Percentiles rank a stretch among this genome's conserved stretches.
These are phyloP conservation scores for Cystobasidium onofrii DNA, from an alignment of 768 basidiomycete species.

Conservation along the genomic window DNA sequence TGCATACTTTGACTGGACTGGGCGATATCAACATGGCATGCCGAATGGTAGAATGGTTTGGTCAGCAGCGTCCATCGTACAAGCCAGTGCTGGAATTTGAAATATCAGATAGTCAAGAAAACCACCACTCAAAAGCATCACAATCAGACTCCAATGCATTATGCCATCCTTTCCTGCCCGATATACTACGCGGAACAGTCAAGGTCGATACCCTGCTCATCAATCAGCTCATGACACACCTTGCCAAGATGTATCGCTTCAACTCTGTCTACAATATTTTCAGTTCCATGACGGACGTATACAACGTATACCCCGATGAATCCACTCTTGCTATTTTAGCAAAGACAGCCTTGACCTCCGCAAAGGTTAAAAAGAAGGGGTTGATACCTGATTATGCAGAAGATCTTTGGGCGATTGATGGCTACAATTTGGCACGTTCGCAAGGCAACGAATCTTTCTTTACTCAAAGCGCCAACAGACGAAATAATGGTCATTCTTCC, in stretches of 20 bases:
- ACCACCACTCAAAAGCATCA: no score
- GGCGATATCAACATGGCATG: background rate
- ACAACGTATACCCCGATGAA: conserved; percentile 17
- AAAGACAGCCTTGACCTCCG: conserved; percentile 9
- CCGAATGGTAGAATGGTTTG: background rate
- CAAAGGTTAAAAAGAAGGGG: background rate
- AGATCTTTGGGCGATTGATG: background rate
- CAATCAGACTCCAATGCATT: background rate
- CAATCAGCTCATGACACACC: background rate
- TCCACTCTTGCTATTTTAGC: conserved; percentile 6
- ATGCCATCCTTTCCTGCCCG: background rate
- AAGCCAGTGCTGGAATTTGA: background rate
- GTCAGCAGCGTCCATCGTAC: background rate
- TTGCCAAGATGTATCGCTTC: background rate
- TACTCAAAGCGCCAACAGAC: background rate
- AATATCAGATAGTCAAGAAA: background rate
- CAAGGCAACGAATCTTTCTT: background rate
- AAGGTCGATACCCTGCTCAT: background rate
- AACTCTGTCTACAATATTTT: conserved; percentile 9
- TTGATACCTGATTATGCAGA: background rate
- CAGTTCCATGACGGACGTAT: background rate
- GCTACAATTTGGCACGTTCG: no score
- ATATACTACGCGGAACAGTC: background rate
- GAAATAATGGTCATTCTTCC: background rate
- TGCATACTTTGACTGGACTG: background rate